A percentile compares a stretch with the other conserved stretches of the same genome.
Conservation (phyloP, 495 filamentous ascomycete species). For the Aspergillus avenaceus region DNA sequence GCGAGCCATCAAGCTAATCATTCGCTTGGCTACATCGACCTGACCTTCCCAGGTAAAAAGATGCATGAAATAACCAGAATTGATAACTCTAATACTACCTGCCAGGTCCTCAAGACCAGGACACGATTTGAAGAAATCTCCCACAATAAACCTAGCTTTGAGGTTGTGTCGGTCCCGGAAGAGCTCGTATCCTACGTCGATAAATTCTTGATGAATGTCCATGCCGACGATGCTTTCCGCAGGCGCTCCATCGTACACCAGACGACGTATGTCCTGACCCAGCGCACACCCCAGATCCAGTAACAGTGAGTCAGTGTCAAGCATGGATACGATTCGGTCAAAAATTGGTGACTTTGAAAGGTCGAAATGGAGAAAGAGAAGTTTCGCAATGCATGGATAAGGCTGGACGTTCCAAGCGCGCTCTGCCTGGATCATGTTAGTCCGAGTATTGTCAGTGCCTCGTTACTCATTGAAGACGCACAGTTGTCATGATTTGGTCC, state of each 20-base stretch:
- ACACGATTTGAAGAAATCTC: slow-evolving; percentile 16
- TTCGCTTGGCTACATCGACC: background rate
- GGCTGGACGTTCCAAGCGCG: background rate
- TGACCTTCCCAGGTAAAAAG: background rate
- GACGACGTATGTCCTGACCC: slow-evolving; percentile 28
- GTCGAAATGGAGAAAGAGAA: slow-evolving; percentile 33
- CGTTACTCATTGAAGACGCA: too few species aligned
- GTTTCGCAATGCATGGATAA: slow-evolving; percentile 41
- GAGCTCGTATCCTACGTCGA: slow-evolving; percentile 26
- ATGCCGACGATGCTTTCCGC: slow-evolving; percentile 20
- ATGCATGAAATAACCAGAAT: slow-evolving; percentile 3
- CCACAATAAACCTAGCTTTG: slow-evolving; percentile 14
- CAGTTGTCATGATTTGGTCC: too few species aligned
- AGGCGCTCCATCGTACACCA: slow-evolving; percentile 26
- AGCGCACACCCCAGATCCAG: slow-evolving; percentile 38
- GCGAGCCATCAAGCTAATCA: background rate
- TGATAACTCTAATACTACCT: background rate
- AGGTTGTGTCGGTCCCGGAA: slow-evolving; percentile 27
- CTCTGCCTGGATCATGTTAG: background rate
- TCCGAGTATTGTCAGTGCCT: too few species aligned
- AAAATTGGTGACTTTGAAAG: slow-evolving; percentile 19
- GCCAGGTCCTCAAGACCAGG: background rate
- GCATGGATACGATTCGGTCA: slow-evolving; percentile 13
- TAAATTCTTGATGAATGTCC: slow-evolving; percentile 23
- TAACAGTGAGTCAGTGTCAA: slow-evolving; percentile 15